phyloP scores from a whole-genome alignment of 2,329 filamentous ascomycete genomes.

The Cytospora piceae region DNA sequence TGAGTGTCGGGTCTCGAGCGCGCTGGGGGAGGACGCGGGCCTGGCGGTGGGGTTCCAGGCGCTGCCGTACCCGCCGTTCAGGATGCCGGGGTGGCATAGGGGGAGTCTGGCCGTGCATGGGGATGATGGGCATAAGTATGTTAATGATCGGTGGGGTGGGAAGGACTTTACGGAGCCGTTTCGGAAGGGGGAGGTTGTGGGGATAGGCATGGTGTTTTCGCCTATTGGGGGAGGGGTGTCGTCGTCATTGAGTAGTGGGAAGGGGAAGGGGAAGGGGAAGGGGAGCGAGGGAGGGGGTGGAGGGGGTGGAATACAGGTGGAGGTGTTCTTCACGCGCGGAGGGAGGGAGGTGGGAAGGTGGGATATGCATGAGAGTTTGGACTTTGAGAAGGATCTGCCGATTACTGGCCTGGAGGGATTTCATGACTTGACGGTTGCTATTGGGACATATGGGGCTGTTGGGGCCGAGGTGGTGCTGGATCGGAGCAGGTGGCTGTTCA shows the following conservation, averaged over 20 bases:
- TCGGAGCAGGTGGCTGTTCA: conserved; percentile 61
- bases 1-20: conserved; percentile 61
- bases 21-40: conserved; percentile 12
- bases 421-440: conserved; percentile 70
- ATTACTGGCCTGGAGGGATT: conserved; percentile 71
- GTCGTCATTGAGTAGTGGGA: not conserved
- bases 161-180: conserved; percentile 69
- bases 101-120: conserved; percentile 76
- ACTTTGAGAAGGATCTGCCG: conserved; percentile 63
- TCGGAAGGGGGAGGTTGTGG: conserved; percentile 66
- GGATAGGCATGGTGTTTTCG: conserved; percentile 70
- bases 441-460: conserved; percentile 72
- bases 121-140: conserved; percentile 76
- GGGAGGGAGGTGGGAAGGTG: conserved; percentile 64
- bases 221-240: conserved; percentile 31
- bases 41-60: conserved; percentile 73
- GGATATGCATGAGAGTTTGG: conserved; percentile 76
- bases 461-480: conserved; percentile 70
- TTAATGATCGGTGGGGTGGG: conserved; percentile 77
- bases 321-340: conserved; percentile 73
- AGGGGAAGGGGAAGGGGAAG: conserved; percentile 29
- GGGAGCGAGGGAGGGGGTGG: conserved; percentile 31
- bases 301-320: conserved; percentile 48
- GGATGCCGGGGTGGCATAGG: conserved; percentile 81
- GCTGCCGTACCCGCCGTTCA: conserved; percentile 76